Evolutionary conservation across 1,284 basidiomycete species (phyloP), one percentile per base, ranked within the genome.

Genomic region (Volvariella volvacea): DNA sequence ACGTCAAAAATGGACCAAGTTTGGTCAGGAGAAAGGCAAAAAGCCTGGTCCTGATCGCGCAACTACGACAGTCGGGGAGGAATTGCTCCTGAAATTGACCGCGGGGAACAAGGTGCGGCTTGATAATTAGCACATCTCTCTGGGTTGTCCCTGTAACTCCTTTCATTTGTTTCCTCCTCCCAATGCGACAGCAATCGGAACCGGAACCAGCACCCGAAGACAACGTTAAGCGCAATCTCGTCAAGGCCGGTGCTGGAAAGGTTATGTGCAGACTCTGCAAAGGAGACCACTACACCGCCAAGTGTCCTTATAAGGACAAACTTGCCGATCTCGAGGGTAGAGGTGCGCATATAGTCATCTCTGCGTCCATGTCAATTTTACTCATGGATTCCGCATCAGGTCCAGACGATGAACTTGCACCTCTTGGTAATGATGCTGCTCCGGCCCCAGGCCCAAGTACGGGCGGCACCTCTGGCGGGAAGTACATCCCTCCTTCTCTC

Each of bases 301-400:
- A 94, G 65, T 99, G 96, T 78, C 96, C 96, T 9, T 96, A 96
- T 79, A 96, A 93, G 67, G 94, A 98, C 55, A 89, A 90, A 16
- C 80, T 92, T 9, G 80, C 87, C 16, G 90, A 87, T 9, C 74
- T 92, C 42, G 86, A 89, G 41, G 74, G 67, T 17, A 63, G 71
- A 2, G 78, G 79, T 76, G 55, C 51, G 67, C 25, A 12, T 28
- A 6, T 14, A 7, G 3, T 20, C 21, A 22, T 32, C n/a, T 20
- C 10, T 8, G 28, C 2, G 21, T 14, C 15, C 6, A 28, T 28
- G 25, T 28, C 6, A 28, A 6, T 6, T 28, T 28, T 28, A n/a
- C n/a, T n/a, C n/a, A n/a, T n/a, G n/a, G n/a, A n/a, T 9, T n/a
- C 9, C 30, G 30, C 30, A 9, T 31, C 30, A 68, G 68, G 73